Evolutionary conservation across 2,329 filamentous ascomycete species (phyloP), one percentile per base, ranked within the genome.

Genomic region (Sclerotinia glacialis): DNA sequence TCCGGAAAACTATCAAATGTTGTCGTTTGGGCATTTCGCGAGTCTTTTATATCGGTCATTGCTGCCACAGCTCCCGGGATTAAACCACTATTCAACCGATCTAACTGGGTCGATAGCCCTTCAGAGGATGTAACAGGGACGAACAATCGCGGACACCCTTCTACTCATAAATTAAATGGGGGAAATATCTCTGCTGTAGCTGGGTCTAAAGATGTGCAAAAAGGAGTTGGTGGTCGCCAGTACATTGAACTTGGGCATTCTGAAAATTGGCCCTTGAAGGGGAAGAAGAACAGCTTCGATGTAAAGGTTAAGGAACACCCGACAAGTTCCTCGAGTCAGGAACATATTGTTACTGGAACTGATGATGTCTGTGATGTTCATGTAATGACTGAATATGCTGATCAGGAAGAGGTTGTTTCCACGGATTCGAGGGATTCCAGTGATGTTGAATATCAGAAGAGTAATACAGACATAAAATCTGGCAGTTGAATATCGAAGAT

Each of bases 191-290:
- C n/a, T 4, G 23, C 34, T 21, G 5, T 16, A 14, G 14, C n/a
- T 40, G 54, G 54, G 2, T 18, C 23, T 26, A 42, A 56, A 21
- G 54, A 56, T 28, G 34, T 21, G 1, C 54, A 42, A 40, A 56
- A 37, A 18, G 54, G 54, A 21, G 34, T 56, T 26, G 14, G 54
- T 42, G 54, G 54, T 42, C 54, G 54, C 37, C 54, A 56, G n/a
- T 56, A 56, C 23, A 42, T 56, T 12, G 54, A 56, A 56, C 54
- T 56, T 9, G 37, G 34, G 18, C n/a, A 42, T 56, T 11, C 34
- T 42, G 54, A 40, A 18, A 42, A 26, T 42, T 56, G 54, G 54
- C 54, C 54, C 23, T 18, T 26, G n/a, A 26, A 23, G 23, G 34
- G 34, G n/a, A 42, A 42, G 11, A 42, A 16, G 8, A 23, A 42